Evolutionary conservation across 2,329 filamentous ascomycete species (phyloP).

Genomic region (Colletotrichum echinochloae): DNA sequence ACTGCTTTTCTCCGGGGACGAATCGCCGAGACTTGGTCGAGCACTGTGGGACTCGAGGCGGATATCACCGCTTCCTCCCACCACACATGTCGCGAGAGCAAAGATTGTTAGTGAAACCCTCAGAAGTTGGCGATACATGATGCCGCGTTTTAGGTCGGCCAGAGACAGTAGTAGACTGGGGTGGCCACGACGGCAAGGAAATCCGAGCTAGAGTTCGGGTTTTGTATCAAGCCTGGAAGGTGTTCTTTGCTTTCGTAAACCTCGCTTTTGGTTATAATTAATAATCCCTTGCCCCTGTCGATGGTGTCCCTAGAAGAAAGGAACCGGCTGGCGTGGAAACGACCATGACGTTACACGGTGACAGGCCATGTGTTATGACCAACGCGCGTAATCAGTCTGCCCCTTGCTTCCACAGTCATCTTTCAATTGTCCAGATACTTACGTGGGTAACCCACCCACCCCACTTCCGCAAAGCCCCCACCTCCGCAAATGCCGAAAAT

Average conservation of each 20-base stretch:
- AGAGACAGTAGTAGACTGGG: too few species aligned
- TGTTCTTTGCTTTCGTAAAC: neutral
- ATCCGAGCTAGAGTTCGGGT: neutral
- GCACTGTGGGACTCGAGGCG: neutral
- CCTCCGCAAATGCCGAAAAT: too few species aligned
- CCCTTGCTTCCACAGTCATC: neutral
- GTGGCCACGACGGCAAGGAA: neutral
- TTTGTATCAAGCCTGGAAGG: neutral
- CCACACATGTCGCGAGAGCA: neutral
- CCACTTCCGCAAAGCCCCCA: too few species aligned
- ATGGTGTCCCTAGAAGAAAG: neutral
- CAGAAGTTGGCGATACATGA: neutral
- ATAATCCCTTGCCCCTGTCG: neutral
- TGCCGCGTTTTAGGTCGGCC: too few species aligned
- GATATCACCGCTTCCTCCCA: too few species aligned
- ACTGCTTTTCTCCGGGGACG: neutral
- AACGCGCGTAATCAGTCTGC: neutral
- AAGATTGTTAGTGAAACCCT: neutral
- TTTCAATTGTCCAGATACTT: neutral
- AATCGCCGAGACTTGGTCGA: neutral
- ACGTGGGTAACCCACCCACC: too few species aligned
- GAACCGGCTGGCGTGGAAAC: accelerated
- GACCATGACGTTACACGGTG: neutral
- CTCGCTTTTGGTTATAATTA: accelerated
- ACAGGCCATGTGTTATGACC: neutral